A percentile compares a stretch with the other conserved stretches of the same genome.
phyloP scores from a whole-genome alignment of 2,329 filamentous ascomycete species.

The Fusarium sp. region DNA sequence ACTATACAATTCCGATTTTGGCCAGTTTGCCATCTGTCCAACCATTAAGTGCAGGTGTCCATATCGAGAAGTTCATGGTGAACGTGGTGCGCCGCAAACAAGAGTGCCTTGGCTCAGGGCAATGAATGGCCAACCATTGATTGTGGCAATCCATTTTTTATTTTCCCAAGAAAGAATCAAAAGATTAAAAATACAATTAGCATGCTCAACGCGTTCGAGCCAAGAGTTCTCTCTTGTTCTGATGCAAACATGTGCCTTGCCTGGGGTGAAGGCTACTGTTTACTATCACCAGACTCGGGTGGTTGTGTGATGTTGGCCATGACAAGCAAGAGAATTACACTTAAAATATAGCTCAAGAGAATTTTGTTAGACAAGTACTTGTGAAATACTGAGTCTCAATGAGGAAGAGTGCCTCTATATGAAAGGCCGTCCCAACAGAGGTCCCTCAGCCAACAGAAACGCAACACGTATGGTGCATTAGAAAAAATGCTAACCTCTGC shows the following conservation, averaged over 20 bases:
- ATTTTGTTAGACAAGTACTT: constrained; percentile 6
- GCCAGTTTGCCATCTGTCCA: neutral
- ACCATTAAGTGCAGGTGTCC: neutral
- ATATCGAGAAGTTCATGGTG: neutral
- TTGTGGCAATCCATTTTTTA: neutral
- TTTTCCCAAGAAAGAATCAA: neutral
- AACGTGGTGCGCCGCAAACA: neutral
- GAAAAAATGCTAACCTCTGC: too few relatives aligned
- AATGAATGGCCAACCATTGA: too few relatives aligned
- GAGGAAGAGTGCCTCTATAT: neutral
- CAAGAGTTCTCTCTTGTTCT: constrained; percentile 38
- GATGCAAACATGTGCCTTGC: neutral
- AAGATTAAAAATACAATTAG: neutral
- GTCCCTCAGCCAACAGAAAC: neutral
- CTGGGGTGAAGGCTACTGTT: neutral
- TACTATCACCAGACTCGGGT: neutral
- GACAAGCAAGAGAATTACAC: neutral
- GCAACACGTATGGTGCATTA: neutral
- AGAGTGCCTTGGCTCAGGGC: neutral
- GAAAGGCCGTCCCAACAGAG: neutral
- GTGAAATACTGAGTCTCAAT: neutral
- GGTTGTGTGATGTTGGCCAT: neutral
- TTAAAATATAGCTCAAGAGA: neutral
- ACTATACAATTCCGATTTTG: neutral
- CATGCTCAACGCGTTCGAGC: constrained; percentile 25